Evolutionary conservation across 2,329 filamentous ascomycete species (phyloP).

Genomic region (Hymenoscyphus albidus): DNA sequence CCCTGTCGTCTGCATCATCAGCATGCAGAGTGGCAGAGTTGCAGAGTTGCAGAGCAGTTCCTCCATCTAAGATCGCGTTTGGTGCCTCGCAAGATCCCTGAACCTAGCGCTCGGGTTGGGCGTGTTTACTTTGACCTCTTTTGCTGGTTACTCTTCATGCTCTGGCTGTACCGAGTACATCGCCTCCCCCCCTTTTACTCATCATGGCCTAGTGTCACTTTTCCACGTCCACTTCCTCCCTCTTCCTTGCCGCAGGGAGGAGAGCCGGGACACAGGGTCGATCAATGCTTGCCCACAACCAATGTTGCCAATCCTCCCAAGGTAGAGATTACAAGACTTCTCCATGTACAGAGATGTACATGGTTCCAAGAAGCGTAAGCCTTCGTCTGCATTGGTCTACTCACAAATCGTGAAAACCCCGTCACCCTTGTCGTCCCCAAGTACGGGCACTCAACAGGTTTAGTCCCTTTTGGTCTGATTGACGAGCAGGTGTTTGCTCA

Average conservation of each 20-base stretch:
- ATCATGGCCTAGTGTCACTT: background rate
- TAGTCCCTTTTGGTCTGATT: conserved; percentile 16
- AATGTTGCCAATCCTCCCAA: conserved; percentile 16
- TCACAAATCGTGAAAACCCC: background rate
- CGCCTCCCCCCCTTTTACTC: conserved; percentile 1
- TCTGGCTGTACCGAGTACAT: conserved; percentile 11
- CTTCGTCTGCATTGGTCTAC: conserved; percentile 23
- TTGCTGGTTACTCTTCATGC: background rate
- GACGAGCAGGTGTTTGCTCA: conserved; percentile 11
- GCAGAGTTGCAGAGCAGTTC: background rate
- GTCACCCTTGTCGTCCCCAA: conserved; percentile 27
- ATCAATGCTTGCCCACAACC: conserved; percentile 25
- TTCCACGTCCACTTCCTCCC: conserved; percentile 1
- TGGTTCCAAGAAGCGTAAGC: conserved; percentile 21
- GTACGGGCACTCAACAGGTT: conserved; percentile 28
- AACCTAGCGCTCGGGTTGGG: conserved; percentile 14
- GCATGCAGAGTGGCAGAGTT: conserved; percentile 1
- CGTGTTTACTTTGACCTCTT: conserved; percentile 29
- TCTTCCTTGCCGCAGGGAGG: conserved; percentile 13
- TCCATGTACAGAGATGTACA: conserved; percentile 17
- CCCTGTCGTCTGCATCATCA: background rate
- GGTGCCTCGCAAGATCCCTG: conserved; percentile 32
- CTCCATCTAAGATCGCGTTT: conserved; percentile 25
- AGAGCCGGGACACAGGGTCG: conserved; percentile 21
- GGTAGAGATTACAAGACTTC: conserved; percentile 22